Base-by-base conservation (phyloP, 129 eudicot genomes). In the Flaveria robusta region DNA sequence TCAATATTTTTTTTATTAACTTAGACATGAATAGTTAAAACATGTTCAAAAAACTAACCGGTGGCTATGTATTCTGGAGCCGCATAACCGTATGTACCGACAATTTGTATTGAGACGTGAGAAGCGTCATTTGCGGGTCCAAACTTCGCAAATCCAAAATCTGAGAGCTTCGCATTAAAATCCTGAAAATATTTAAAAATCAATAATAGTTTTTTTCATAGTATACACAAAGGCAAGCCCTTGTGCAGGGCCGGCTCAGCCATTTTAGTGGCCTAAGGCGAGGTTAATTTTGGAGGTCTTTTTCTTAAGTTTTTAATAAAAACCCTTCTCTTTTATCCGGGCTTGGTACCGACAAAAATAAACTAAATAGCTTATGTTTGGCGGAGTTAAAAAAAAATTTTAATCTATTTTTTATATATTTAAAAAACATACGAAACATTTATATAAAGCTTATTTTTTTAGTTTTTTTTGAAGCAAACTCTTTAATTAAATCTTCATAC, bases 61-160 rank as follows among this genome's bases (percentile, higher is more conserved):
- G 97, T 92, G 72, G 96, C 92, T 67, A 92, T 80, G 77, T 92
- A 92, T 70, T 92, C 97, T 0, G 97, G 97, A 70, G 97, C 97
- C 0, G 97, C 97, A 22, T 92, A 92, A 34, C 97, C 97, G 10
- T 86, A 89, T 10, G 97, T 89, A 55, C 97, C 97, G 7, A 92
- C 92, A n/a, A 87, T 81, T 4, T 79, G 86, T 0, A 96, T 92
- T 0, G 96, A 87, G 12, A 92, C 88, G 31, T 92, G 97, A 11
- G 97, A 89, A 3, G 87, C 67, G 18, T 92, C 97, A 39, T 87
- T 78, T 0, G 60, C 50, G 1, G 97, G 97, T 27, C 97, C 97
- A 18, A 84, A 77, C 68, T 90, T 89, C 1, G 97, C 97, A 1
- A 92, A 81, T 34, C 97, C 97, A 68, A 92, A 92, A 81, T 92